Evolutionary conservation across 768 basidiomycete species (phyloP), one percentile per base, ranked within the genome.

Genomic region (Sporobolomyces phaffii): DNA sequence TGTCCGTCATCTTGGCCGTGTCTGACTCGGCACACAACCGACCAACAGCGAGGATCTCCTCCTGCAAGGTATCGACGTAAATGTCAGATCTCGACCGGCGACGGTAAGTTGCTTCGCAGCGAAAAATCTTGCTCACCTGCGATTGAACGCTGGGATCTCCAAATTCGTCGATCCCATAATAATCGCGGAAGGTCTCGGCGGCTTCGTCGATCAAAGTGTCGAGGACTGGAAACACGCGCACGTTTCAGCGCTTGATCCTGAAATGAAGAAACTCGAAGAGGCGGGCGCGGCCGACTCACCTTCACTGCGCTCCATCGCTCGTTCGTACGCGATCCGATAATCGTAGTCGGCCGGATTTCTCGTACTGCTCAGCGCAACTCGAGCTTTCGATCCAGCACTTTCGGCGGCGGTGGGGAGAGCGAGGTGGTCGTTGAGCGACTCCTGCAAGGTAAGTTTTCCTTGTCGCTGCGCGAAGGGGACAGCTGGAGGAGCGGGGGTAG

Each of bases 281-380:
- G n/a, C n/a, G n/a, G n/a, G n/a, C n/a, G n/a, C n/a, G n/a, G n/a
- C 24, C n/a, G 52, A 72, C 77, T 53, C 72, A 90, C 91, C 86
- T 82, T 87, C 87, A 68, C 90, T 87, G 50, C 92, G 81, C 74
- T 89, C 89, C 2, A 85, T 84, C 29, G 88, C 81, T 78, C 90
- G 91, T 77, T 97, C 92, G 74, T 89, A 91, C 92, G 94, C 93
- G 77, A 97, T 98, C 33, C 89, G 84, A 65, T 81, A 82, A 87
- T 88, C 90, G 71, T 72, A 76, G 33, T 51, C 53, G 31, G 73
- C 75, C 8, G 76, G 76, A 43, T 80, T 69, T 22, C 73, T 66
- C 1, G 62, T 66, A 5, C 73, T 70, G 15, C 62, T 67, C 28
- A 80, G 54, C 13, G 61, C 49, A 50, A 80, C 74, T 22, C 80